Evolutionary conservation across 2,329 filamentous ascomycete species (phyloP).

Genomic region (Paradendryphiella salina): DNA sequence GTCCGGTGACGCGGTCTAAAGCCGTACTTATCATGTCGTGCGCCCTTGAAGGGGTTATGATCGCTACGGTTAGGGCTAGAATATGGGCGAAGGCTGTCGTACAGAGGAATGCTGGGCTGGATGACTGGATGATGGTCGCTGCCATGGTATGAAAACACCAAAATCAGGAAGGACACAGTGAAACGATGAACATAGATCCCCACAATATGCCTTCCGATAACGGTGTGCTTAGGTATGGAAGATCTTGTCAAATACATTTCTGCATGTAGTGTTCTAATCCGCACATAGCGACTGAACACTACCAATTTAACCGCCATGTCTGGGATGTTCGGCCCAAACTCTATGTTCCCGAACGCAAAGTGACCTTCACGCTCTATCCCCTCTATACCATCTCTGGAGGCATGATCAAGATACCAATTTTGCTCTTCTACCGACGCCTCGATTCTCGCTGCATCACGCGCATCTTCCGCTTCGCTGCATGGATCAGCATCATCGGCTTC

Average conservation of each 20-base stretch:
- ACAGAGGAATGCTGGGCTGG: constrained; percentile 18
- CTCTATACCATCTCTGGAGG: constrained; percentile 20
- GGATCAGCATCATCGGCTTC: constrained; percentile 21
- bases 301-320: constrained; percentile 18
- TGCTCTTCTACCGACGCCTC: constrained; percentile 30
- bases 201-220: constrained; percentile 1
- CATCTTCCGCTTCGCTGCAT: constrained; percentile 16
- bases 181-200: constrained; percentile 2
- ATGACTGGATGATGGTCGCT: constrained; percentile 25
- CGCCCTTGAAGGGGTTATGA: constrained; percentile 13
- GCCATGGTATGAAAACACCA: constrained; percentile 8
- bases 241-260: background rate
- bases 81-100: constrained; percentile 18
- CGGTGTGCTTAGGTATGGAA: background rate
- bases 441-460: constrained; percentile 15
- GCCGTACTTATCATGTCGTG: constrained; percentile 13
- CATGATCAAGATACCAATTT: constrained; percentile 31
- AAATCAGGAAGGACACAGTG: background rate
- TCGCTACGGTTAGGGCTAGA: constrained; percentile 11
- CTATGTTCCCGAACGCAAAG: constrained; percentile 16
- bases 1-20: constrained; percentile 11
- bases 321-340: constrained; percentile 18
- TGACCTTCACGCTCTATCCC: constrained; percentile 20
- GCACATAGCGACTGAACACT: constrained; percentile 2
- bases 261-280: background rate